Conservation (phyloP, 2,329 filamentous ascomycete genomes). For the Diplodia sapinea region DNA sequence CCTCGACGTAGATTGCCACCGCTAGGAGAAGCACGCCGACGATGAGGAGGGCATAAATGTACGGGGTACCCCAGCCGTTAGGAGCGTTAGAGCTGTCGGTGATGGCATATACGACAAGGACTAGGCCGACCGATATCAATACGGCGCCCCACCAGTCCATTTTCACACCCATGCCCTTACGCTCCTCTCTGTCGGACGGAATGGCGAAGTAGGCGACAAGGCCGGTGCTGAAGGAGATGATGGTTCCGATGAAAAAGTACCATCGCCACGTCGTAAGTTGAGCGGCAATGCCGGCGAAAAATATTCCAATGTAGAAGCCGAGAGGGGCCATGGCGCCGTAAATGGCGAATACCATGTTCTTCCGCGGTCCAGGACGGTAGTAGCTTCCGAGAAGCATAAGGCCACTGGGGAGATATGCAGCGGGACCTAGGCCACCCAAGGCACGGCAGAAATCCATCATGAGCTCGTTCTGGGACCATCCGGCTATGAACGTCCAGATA, state of each 20-base stretch:
- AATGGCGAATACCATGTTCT: slow-evolving; percentile 46
- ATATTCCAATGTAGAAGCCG: slow-evolving; percentile 67
- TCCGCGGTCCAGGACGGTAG: slow-evolving; percentile 46
- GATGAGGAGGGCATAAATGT: slow-evolving; percentile 67
- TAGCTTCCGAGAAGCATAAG: slow-evolving; percentile 43
- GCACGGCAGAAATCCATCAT: slow-evolving; percentile 47
- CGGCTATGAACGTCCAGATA: slow-evolving; percentile 43
- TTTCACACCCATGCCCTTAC: slow-evolving; percentile 48
- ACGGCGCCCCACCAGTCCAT: slow-evolving; percentile 74
- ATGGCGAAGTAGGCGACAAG: slow-evolving; percentile 56
- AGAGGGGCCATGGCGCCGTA: slow-evolving; percentile 60
- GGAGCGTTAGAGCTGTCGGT: slow-evolving; percentile 71
- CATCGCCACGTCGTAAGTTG: slow-evolving; percentile 65
- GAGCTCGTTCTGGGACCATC: slow-evolving; percentile 41
- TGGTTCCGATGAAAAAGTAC: slow-evolving; percentile 71
- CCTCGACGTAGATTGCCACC: slow-evolving; percentile 69
- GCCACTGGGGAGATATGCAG: slow-evolving; percentile 44
- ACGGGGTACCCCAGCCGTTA: slow-evolving; percentile 69
- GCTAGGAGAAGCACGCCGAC: slow-evolving; percentile 64
- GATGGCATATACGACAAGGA: slow-evolving; percentile 73
- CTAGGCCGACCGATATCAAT: slow-evolving; percentile 68
- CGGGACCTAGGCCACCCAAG: slow-evolving; percentile 46
- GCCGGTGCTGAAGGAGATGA: slow-evolving; percentile 56
- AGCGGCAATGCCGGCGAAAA: slow-evolving; percentile 66
- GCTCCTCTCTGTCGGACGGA: slow-evolving; percentile 54